Evolutionary conservation across 768 basidiomycete genomes (phyloP).

Genomic region (Fomitopsis serialis): DNA sequence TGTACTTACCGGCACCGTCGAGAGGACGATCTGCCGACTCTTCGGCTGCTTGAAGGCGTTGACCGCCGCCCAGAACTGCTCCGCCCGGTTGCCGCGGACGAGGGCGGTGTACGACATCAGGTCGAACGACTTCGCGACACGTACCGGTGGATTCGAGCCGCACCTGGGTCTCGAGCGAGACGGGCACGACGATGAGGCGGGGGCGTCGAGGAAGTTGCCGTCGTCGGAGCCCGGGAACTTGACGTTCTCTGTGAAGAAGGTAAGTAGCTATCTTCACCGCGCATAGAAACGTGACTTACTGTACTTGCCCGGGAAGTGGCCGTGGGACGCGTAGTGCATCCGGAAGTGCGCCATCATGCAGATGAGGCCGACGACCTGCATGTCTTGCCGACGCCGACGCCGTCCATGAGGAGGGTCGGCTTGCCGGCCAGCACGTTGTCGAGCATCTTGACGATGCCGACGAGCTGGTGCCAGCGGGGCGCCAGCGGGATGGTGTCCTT

Average conservation of each 20-base stretch:
- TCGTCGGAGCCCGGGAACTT: background rate
- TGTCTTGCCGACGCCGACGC: conserved; percentile 19
- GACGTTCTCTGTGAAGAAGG: too few relatives aligned
- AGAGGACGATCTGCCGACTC: too few relatives aligned
- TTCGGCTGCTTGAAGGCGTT: too few relatives aligned
- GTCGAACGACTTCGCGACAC: background rate
- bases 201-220: background rate
- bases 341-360: conserved; percentile 8
- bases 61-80: too few relatives aligned
- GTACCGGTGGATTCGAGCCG: background rate
- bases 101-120: background rate
- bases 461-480: conserved; percentile 17
- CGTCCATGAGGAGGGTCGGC: conserved; percentile 20
- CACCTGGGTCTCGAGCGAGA: background rate
- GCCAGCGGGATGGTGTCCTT: background rate
- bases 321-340: background rate
- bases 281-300: too few relatives aligned
- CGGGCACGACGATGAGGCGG: conserved; percentile 1
- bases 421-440: background rate
- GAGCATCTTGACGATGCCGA: conserved; percentile 18
- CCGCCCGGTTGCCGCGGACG: background rate
- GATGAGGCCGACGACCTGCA: conserved; percentile 17
- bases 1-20: too few relatives aligned
- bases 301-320: too few relatives aligned
- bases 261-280: too few relatives aligned